Evolutionary conservation across 768 basidiomycete genomes (phyloP), one percentile per base, ranked within the genome.

Genomic region (Goffeauzyma gilvescens): DNA sequence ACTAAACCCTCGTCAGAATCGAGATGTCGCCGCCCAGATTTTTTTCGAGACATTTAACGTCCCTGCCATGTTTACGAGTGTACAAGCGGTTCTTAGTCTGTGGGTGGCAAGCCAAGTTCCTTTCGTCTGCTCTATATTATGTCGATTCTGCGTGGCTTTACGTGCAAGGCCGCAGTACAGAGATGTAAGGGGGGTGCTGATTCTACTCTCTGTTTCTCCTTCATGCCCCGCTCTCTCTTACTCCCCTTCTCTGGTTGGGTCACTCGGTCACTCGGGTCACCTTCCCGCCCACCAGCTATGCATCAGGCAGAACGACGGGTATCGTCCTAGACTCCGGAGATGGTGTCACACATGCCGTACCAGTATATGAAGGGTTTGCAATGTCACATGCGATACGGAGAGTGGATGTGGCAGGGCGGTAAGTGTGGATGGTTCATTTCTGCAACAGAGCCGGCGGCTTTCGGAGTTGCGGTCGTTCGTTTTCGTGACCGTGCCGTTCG

Each of bases 11-110:
- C 76, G 89, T 57, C 79, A 76, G 60, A 96, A 98, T 66, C 76
- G 93, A 49, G 93, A 96, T 63, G 74, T 86, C 32, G 87, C 89
- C 12, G 90, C 93, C 7, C 89, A 95, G 66, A 93, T 96, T 66
- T 90, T 98, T 68, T 98, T 96, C 64, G 93, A 98, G 60, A 96
- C 93, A 10, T 98, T 96, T 75, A 98, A 98, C 62, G 93, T 95
- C 23, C 93, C 93, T 23, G 93, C 93, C 4, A 68, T 98, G 44
- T 95, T 85, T 67, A 87, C 80, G 27, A 89, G 86, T 32, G 85
- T 98, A 3, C 93, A 98, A 66, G 93, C 93, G 17, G 90, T 98
- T 15, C 69, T 98, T 38, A 86, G 87, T 49, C 67, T 98, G 87
- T 95, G 59, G 61, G 81, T 69, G 1, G n/a, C 38, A 12, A 35